Percentiles rank a stretch among this genome's conserved stretches.
Conservation (phyloP, 1,284 basidiomycete genomes). For the Puccinia triticina region DNA sequence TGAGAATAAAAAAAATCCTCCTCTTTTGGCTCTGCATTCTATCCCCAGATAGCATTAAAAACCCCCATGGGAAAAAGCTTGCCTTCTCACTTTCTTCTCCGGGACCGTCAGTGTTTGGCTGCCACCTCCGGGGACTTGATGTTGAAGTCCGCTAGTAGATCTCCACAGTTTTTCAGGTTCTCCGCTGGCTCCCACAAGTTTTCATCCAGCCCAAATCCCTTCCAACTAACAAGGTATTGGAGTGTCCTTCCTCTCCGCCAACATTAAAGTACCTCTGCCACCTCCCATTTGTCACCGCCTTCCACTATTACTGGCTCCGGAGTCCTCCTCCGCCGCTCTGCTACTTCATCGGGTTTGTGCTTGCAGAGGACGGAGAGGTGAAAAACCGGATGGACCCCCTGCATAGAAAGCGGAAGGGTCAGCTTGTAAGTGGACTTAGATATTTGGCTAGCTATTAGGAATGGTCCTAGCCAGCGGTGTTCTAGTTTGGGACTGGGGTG, state of each 20-base stretch:
- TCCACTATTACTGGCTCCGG: background rate
- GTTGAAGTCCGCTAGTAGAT: slow-evolving; percentile 5
- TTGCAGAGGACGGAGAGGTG: too few species aligned
- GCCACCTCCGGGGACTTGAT: background rate
- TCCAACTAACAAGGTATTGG: slow-evolving; percentile 12
- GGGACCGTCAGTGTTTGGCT: background rate
- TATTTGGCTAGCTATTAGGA: too few species aligned
- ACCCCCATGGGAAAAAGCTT: too few species aligned
- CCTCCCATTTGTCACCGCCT: background rate
- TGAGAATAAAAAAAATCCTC: too few species aligned
- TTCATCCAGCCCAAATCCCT: background rate
- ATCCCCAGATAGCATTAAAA: too few species aligned
- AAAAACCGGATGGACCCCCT: too few species aligned
- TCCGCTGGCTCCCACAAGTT: slow-evolving; percentile 1
- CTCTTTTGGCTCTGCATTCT: too few species aligned
- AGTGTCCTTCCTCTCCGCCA: background rate
- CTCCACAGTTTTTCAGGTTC: background rate
- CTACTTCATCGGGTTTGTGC: too few species aligned
- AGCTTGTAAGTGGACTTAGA: too few species aligned
- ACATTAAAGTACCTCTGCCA: background rate
- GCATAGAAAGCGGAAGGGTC: too few species aligned
- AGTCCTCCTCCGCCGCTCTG: background rate
- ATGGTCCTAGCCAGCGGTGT: too few species aligned
- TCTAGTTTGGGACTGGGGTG: too few species aligned
- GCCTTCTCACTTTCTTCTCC: slow-evolving; percentile 7